phyloP scores from a whole-genome alignment of 2,329 filamentous ascomycete species.

The Colletotrichum sp. region DNA sequence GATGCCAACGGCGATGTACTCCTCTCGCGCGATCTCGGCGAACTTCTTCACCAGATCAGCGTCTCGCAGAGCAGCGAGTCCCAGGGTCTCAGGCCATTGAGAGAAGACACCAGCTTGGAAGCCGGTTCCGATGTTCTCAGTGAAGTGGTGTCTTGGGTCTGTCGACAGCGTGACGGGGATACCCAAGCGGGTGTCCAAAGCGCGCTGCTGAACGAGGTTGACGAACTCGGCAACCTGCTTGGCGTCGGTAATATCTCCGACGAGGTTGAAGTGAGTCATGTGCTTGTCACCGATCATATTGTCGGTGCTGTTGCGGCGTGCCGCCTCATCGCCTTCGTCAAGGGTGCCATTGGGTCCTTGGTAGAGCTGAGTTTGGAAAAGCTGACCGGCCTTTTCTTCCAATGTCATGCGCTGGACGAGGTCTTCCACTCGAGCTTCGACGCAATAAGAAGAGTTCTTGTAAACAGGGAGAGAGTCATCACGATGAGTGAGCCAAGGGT shows the following conservation, averaged over 20 bases:
- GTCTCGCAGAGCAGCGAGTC: slow-evolving; percentile 53
- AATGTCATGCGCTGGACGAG: slow-evolving; percentile 50
- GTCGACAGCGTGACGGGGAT: slow-evolving; percentile 54
- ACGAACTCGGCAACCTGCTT: slow-evolving; percentile 39
- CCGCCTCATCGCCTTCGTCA: background rate
- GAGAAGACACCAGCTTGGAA: slow-evolving; percentile 49
- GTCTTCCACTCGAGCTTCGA: slow-evolving; percentile 53
- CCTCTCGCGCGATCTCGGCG: slow-evolving; percentile 53
- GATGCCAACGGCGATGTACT: slow-evolving; percentile 48
- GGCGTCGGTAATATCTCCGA: slow-evolving; percentile 46
- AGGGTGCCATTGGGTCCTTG: slow-evolving; percentile 26
- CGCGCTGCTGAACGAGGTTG: slow-evolving; percentile 46
- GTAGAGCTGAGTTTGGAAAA: slow-evolving; percentile 46
- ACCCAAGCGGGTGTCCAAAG: slow-evolving; percentile 49
- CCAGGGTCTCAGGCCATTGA: slow-evolving; percentile 57
- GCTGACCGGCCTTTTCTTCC: slow-evolving; percentile 52
- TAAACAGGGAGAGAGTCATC: slow-evolving; percentile 16
- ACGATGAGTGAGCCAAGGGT: background rate
- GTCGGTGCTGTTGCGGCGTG: slow-evolving; percentile 30
- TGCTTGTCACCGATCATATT: slow-evolving; percentile 35
- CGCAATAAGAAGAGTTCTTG: slow-evolving; percentile 39
- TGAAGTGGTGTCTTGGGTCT: slow-evolving; percentile 52
- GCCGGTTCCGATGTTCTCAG: slow-evolving; percentile 46
- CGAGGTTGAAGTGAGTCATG: slow-evolving; percentile 52
- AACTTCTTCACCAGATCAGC: slow-evolving; percentile 48